These are phyloP conservation scores for Aspergillus proliferans DNA, from an alignment of 2,329 filamentous ascomycete species.

Conservation along the genomic window DNA sequence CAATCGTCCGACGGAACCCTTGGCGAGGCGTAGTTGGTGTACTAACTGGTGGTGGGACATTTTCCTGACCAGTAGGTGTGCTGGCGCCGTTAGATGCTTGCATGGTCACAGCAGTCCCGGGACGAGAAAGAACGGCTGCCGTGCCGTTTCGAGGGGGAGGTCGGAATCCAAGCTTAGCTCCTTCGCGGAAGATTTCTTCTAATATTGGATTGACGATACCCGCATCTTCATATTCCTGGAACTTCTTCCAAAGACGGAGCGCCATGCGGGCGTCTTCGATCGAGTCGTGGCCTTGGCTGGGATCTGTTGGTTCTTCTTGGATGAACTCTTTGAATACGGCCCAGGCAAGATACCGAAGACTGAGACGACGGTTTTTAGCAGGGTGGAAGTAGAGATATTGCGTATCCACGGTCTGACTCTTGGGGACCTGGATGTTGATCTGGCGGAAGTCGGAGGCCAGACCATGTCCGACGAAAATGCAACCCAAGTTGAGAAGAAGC, in stretches of 20 bases:
- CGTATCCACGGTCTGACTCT: constrained; percentile 85
- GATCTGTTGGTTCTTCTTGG: constrained; percentile 63
- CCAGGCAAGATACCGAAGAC: constrained; percentile 86
- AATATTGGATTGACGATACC: constrained; percentile 78
- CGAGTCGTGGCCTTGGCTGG: constrained; percentile 65
- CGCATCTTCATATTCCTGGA: constrained; percentile 79
- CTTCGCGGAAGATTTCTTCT: constrained; percentile 74
- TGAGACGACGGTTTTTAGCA: constrained; percentile 75
- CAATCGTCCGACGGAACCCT: constrained; percentile 36
- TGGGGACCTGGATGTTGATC: constrained; percentile 94
- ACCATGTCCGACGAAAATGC: constrained; percentile 88
- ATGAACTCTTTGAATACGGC: constrained; percentile 88
- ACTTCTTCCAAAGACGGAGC: constrained; percentile 81
- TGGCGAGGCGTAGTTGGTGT: constrained; percentile 38
- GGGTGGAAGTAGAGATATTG: constrained; percentile 85
- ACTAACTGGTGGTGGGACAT: constrained; percentile 15
- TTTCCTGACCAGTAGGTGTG: constrained; percentile 31
- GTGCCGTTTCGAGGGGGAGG: constrained; percentile 43
- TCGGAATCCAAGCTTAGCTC: constrained; percentile 52
- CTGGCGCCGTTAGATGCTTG: constrained; percentile 36
- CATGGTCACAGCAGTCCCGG: constrained; percentile 34
- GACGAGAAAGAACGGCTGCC: constrained; percentile 28
- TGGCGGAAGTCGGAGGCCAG: constrained; percentile 94
- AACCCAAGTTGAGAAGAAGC: constrained; percentile 90
- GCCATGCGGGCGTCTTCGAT: constrained; percentile 94